phyloP scores from a whole-genome alignment of 768 basidiomycete genomes.

The Hysterangium stoloniferum region DNA sequence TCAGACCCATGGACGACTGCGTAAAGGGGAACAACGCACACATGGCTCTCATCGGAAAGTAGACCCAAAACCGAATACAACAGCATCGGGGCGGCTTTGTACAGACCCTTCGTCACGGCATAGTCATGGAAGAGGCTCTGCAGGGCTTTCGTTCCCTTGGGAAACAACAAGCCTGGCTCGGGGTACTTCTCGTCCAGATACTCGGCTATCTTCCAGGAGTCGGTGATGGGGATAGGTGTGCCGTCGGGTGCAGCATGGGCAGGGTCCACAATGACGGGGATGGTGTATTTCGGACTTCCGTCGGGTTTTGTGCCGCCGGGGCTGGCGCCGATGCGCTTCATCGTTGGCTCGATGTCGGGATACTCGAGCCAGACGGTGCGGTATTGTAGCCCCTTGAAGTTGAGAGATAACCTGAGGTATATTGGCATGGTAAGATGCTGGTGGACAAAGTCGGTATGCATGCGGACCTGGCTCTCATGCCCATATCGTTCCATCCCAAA shows the following conservation, averaged over 20 bases:
- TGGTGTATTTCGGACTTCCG: slow-evolving; percentile 32
- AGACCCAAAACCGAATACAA: too few relatives aligned
- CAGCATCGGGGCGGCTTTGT: too few relatives aligned
- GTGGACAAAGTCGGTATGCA: too few relatives aligned
- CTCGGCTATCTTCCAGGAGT: slow-evolving; percentile 38
- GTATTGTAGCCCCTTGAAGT: slow-evolving; percentile 35
- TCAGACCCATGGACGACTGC: too few relatives aligned
- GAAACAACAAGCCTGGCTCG: slow-evolving; percentile 32
- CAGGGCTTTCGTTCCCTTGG: slow-evolving; percentile 29
- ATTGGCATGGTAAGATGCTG: too few relatives aligned
- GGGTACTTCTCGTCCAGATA: slow-evolving; percentile 47
- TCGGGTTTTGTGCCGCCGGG: slow-evolving; percentile 28
- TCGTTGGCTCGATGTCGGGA: slow-evolving; percentile 35
- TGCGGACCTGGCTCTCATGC: too few relatives aligned
- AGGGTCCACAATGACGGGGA: slow-evolving; percentile 44
- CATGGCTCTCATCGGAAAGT: too few relatives aligned
- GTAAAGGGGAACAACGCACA: too few relatives aligned
- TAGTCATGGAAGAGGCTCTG: slow-evolving; percentile 29
- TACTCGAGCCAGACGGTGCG: slow-evolving; percentile 46
- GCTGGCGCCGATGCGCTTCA: slow-evolving; percentile 29
- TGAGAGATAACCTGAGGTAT: slow-evolving; percentile 33
- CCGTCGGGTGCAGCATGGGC: slow-evolving; percentile 6
- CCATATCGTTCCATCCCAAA: too few relatives aligned
- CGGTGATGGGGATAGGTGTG: slow-evolving; percentile 30
- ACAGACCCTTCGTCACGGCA: too few relatives aligned